A percentile compares a stretch with the other conserved stretches of the same genome.
phyloP scores from a whole-genome alignment of 371 early-diverging fungal species.

The Syncephalastrum sp. region DNA sequence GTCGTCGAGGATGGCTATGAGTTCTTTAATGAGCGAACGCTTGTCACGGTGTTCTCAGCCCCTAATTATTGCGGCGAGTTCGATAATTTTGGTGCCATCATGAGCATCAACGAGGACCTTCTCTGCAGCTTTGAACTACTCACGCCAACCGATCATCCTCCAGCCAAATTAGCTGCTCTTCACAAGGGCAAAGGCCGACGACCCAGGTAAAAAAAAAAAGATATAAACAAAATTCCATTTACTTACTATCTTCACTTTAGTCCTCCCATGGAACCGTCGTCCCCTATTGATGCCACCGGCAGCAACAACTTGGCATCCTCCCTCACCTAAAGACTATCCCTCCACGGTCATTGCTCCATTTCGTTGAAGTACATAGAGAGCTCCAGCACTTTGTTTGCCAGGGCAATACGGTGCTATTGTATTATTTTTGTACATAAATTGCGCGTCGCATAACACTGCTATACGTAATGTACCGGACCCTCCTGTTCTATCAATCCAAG shows the following conservation, averaged over 20 bases:
- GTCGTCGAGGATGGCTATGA: slow-evolving; percentile 99
- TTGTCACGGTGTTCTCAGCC: slow-evolving; percentile 98
- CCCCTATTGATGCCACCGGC: too few relatives aligned
- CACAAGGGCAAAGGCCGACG: slow-evolving; percentile 27
- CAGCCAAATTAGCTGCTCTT: slow-evolving; percentile 9
- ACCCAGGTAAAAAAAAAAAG: slow-evolving; percentile 24
- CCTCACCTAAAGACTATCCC: background rate
- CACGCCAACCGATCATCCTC: slow-evolving; percentile 45
- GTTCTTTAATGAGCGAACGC: slow-evolving; percentile 93
- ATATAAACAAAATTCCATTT: too few relatives aligned
- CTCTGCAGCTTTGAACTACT: slow-evolving; percentile 85
- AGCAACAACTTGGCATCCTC: too few relatives aligned
- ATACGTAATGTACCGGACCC: background rate
- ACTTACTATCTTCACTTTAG: too few relatives aligned
- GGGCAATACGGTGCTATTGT: too few relatives aligned
- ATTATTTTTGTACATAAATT: background rate
- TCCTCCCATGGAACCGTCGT: too few relatives aligned
- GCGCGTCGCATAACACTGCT: background rate
- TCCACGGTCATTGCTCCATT: too few relatives aligned
- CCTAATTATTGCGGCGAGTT: slow-evolving; percentile 99
- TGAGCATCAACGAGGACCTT: slow-evolving; percentile 93
- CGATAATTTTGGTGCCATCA: slow-evolving; percentile 96
- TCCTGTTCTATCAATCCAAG: background rate
- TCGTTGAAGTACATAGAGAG: too few relatives aligned
- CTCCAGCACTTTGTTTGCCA: too few relatives aligned